Base-by-base conservation (phyloP, 2,329 filamentous ascomycete genomes). In the Leptosphaerulina australis region DNA sequence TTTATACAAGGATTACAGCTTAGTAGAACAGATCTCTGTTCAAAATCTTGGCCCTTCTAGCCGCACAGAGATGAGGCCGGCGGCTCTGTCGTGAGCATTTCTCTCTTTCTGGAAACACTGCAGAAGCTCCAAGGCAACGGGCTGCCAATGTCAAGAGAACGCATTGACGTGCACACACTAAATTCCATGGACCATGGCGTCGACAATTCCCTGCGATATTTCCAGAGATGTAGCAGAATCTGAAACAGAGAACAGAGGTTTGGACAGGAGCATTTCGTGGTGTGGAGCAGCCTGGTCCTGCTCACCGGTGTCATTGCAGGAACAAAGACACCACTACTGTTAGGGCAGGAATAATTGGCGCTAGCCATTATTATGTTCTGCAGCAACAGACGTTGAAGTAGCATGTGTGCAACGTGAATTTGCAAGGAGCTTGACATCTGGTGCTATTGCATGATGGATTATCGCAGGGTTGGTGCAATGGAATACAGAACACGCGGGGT, bases 281-380 rank as follows among this genome's bases (percentile, higher is more conserved):
- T 34, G 35, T 39, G 43, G 44, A 46, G 26, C 43, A 7, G 7
- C 11, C 43, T 38, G 24, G 41, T 29, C 26, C 24, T n/a, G 25
- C 37, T 49, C 45, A 43, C 45, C 45, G 45, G 37, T 37, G 24
- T 24, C 41, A 30, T 30, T 31, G 21, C 17, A 11, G 34, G 35
- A 36, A 28, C 44, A 34, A 38, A 38, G 34, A 38, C 24, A 20
- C 21, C 29, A 26, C 17, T 14, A 18, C 5, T 25, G 4, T 30
- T 41, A 31, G 31, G 25, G 30, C n/a, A 33, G 18, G 5, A n/a
- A 14, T 25, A 36, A 12, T 17, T 25, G 15, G 21, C 31, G 45
- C 45, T 49, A 49, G 38, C 38, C 45, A 37, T 37, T 49, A 31
- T 49, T 31, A n/a, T 34, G 29, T 15, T 17, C 18, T 34, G 29